phyloP scores from a whole-genome alignment of 805 yeast species.

The Yamadazyma tumulicola region DNA sequence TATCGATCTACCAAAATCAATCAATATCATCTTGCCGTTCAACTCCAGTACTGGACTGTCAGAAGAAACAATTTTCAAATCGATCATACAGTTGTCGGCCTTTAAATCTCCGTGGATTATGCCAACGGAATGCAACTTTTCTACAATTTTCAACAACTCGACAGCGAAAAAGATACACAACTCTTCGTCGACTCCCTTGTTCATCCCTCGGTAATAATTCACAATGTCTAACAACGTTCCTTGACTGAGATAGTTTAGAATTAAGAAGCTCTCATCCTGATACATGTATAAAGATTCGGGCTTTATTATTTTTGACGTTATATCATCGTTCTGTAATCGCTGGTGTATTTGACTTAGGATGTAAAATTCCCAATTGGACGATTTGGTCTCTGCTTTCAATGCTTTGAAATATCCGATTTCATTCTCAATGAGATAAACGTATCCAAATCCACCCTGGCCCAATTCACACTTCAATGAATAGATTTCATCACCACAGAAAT shows the following conservation, averaged over 20 bases:
- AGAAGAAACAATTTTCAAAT: slow-evolving; percentile 32
- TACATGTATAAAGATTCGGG: slow-evolving; percentile 53
- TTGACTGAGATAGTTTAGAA: slow-evolving; percentile 60
- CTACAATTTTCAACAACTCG: slow-evolving; percentile 59
- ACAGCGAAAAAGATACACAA: slow-evolving; percentile 60
- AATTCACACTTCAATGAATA: slow-evolving; percentile 52
- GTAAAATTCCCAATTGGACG: slow-evolving; percentile 79
- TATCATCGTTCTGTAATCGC: slow-evolving; percentile 20
- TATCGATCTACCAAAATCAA: slow-evolving; percentile 80
- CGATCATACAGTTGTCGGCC: slow-evolving; percentile 81
- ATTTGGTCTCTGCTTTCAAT: slow-evolving; percentile 67
- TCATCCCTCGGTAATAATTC: slow-evolving; percentile 38
- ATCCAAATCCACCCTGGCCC: slow-evolving; percentile 81
- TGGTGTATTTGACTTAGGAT: slow-evolving; percentile 56
- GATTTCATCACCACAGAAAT: slow-evolving; percentile 40
- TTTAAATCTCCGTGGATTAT: slow-evolving; percentile 83
- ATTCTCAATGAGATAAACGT: slow-evolving; percentile 67
- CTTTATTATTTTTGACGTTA: slow-evolving; percentile 39
- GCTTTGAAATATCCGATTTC: slow-evolving; percentile 57
- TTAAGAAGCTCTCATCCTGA: slow-evolving; percentile 64
- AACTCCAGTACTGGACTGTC: slow-evolving; percentile 42
- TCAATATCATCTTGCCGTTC: slow-evolving; percentile 54
- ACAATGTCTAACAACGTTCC: slow-evolving; percentile 74
- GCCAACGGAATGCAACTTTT: slow-evolving; percentile 57
- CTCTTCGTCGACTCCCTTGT: slow-evolving; percentile 50